Conservation (phyloP, 108 stramenopile genomes). For the Fragilaria crotonensis region DNA sequence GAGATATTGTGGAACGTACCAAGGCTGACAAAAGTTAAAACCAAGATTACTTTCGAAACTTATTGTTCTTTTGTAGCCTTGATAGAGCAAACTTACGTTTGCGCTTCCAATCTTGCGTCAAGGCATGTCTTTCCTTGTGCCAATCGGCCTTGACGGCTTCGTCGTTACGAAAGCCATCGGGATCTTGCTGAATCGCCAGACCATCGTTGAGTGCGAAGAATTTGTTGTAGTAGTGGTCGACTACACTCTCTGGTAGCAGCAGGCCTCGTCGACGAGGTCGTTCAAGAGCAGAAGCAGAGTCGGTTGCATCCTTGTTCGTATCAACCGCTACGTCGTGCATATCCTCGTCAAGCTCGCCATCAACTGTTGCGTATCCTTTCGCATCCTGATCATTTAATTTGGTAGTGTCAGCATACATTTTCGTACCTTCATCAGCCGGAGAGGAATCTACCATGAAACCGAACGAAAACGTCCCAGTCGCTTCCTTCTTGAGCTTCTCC, state of each 20-base stretch:
- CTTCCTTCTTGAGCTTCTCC: no score
- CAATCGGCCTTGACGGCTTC: constrained; percentile 37
- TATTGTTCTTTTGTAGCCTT: constrained; percentile 41
- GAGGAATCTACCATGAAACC: constrained; percentile 27
- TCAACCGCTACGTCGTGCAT: neutral
- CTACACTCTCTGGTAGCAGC: constrained; percentile 28
- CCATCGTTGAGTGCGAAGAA: constrained; percentile 70
- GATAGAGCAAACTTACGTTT: constrained; percentile 68
- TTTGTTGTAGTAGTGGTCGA: constrained; percentile 33
- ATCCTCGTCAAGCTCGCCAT: no score
- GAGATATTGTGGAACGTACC: constrained; percentile 38
- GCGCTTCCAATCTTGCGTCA: constrained; percentile 81
- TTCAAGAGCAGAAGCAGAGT: constrained; percentile 2
- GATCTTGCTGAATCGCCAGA: constrained; percentile 31
- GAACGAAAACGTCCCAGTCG: constrained; percentile 32
- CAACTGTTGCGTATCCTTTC: no score
- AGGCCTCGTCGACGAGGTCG: constrained; percentile 25
- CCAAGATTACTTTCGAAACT: constrained; percentile 3
- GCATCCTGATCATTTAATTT: neutral
- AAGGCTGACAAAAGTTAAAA: constrained; percentile 1
- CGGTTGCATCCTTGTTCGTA: neutral
- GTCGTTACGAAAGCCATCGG: constrained; percentile 40
- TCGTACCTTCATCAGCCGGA: neutral
- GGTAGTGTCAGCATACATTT: neutral
- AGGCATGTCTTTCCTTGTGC: constrained; percentile 51